Evolutionary conservation across 345 rosid species (phyloP).

Genomic region (Balakata baccata): DNA sequence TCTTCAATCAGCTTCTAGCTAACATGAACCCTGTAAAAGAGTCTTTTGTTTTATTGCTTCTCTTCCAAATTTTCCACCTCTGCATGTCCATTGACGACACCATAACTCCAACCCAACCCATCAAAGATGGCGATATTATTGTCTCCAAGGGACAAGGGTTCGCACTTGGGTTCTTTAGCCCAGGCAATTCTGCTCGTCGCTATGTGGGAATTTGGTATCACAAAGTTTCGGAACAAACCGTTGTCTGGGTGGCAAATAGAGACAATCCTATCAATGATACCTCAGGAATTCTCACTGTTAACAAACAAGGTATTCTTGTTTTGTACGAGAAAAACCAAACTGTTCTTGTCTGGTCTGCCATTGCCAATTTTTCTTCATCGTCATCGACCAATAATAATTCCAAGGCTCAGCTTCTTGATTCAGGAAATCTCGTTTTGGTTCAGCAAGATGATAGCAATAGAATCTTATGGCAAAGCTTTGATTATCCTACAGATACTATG

Average conservation of each 20-base stretch:
- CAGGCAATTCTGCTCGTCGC: slow-evolving; percentile 8
- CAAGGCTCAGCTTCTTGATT: slow-evolving; percentile 26
- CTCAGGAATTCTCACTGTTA: slow-evolving; percentile 10
- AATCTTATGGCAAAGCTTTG: slow-evolving; percentile 39
- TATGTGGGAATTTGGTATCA: slow-evolving; percentile 20
- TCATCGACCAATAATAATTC: not conserved
- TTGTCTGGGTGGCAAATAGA: slow-evolving; percentile 19
- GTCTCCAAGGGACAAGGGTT: not conserved
- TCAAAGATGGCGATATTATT: not conserved
- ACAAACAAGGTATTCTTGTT: slow-evolving; percentile 8
- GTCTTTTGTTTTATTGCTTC: not conserved
- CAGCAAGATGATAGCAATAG: not conserved
- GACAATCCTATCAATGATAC: slow-evolving; percentile 9
- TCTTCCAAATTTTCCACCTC: not conserved
- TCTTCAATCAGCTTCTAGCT: not conserved
- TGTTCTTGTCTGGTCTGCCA: slow-evolving; percentile 9
- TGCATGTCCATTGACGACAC: not conserved
- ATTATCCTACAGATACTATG: slow-evolving; percentile 26
- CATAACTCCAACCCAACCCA: not conserved
- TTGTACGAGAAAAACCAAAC: not conserved
- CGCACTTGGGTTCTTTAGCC: slow-evolving; percentile 18
- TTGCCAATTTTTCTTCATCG: not conserved
- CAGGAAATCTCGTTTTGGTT: slow-evolving; percentile 29
- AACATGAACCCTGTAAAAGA: not conserved
- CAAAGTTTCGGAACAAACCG: slow-evolving; percentile 1